These are phyloP conservation scores for Boletus coccyginus DNA, from an alignment of 768 basidiomycete species.

Conservation along the genomic window DNA sequence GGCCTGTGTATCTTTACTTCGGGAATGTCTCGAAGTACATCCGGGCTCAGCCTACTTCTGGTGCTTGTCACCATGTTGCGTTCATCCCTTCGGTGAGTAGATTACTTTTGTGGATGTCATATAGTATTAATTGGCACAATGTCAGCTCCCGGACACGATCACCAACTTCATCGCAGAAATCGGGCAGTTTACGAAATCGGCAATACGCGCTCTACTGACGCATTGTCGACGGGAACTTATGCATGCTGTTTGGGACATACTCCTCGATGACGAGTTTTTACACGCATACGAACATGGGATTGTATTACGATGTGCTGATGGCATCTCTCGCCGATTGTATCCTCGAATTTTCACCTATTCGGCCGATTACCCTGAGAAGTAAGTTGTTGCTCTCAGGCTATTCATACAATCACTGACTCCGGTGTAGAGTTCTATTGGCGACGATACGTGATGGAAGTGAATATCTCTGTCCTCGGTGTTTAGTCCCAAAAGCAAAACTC, in stretches of 20 bases:
- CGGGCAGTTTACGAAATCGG: neutral
- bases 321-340: neutral
- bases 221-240: neutral
- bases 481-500: neutral
- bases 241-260: neutral
- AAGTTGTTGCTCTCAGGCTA: neutral
- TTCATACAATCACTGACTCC: neutral
- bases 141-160: neutral
- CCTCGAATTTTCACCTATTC: neutral
- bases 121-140: neutral
- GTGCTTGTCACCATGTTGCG: too few species aligned
- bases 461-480: neutral
- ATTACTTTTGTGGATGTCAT: too few species aligned
- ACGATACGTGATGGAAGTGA: neutral
- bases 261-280: neutral
- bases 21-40: too few species aligned
- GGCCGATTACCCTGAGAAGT: too few species aligned
- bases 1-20: too few species aligned
- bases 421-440: conserved; percentile 22
- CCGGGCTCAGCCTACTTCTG: too few species aligned
- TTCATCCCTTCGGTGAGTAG: too few species aligned
- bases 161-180: neutral
- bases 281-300: neutral
- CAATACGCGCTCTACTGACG: neutral
- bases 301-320: neutral